phyloP scores from a whole-genome alignment of 2,329 filamentous ascomycete species.

The Laburnicola sp. region DNA sequence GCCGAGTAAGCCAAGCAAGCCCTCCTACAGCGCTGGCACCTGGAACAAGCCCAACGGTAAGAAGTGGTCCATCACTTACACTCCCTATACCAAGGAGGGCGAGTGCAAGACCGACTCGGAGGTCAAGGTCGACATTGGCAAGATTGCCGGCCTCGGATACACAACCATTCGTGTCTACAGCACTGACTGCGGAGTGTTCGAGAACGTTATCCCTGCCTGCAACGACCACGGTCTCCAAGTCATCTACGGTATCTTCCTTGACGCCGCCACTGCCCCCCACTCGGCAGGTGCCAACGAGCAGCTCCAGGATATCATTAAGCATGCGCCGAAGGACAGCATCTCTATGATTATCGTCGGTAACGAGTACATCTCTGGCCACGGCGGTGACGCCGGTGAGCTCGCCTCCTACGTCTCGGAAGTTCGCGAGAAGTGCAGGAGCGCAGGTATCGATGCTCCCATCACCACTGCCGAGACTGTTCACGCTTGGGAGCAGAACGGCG shows the following conservation, averaged over 20 bases:
- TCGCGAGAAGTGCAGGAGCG: slow-evolving; percentile 63
- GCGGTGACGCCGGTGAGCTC: slow-evolving; percentile 66
- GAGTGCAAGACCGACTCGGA: slow-evolving; percentile 48
- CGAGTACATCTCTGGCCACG: slow-evolving; percentile 80
- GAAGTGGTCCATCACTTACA: slow-evolving; percentile 56
- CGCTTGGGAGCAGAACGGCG: slow-evolving; percentile 68
- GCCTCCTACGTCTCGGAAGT: slow-evolving; percentile 69
- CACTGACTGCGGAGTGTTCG: slow-evolving; percentile 83
- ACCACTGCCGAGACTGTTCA: slow-evolving; percentile 87
- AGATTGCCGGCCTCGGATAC: slow-evolving; percentile 56
- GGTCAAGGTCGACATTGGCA: slow-evolving; percentile 47
- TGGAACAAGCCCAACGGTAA: slow-evolving; percentile 48
- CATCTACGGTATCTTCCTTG: slow-evolving; percentile 87
- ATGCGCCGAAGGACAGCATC: slow-evolving; percentile 72
- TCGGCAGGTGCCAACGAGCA: slow-evolving; percentile 67
- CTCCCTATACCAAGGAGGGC: slow-evolving; percentile 49
- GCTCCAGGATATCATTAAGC: slow-evolving; percentile 69
- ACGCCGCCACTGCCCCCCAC: slow-evolving; percentile 51
- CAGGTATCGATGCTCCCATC: slow-evolving; percentile 69
- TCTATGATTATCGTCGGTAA: slow-evolving; percentile 86
- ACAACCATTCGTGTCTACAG: slow-evolving; percentile 80
- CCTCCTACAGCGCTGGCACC: slow-evolving; percentile 23
- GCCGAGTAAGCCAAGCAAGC: slow-evolving; percentile 35
- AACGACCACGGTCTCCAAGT: slow-evolving; percentile 70
- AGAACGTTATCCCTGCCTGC: slow-evolving; percentile 72